Base-by-base conservation (phyloP, 768 basidiomycete species). In the Pholiota microspora region DNA sequence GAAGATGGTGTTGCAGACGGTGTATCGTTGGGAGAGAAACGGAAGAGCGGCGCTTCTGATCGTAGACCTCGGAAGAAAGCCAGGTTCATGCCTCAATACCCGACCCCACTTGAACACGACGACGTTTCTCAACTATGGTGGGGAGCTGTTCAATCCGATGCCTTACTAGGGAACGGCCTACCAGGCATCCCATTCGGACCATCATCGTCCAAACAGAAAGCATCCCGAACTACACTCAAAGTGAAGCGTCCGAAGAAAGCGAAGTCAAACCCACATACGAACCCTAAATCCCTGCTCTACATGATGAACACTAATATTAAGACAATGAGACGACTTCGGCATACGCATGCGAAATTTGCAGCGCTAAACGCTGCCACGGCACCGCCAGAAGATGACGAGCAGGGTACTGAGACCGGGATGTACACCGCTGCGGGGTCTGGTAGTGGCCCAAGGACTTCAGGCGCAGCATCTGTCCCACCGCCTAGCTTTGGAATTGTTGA, bases 281-380 rank as follows among this genome's bases (percentile, higher is more conserved):
- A 71, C 23, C 66, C 75, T 1, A 79, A 76, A 54, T 77, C 85
- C 1, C 69, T 93, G 16, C 72, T 91, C n/a, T 71, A 70, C 13
- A 62, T 85, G 50, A 91, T 93, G 85, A 91, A 88, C 65, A 74
- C 73, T 49, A 93, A 93, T 63, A 83, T 93, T 54, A 82, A 77
- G 59, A 88, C 88, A 2, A 78, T 92, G 72, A 82, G 85, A 54
- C 80, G 86, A 23, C 79, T 93, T 27, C 76, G 89, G 50, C 80
- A 82, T 57, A 89, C 86, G 0, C 89, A 94, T 64, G 73, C 80
- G 54, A 87, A 85, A 62, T 86, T 91, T 59, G 75, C 82, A 0
- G 81, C 84, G 7, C 66, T 93, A 47, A 76, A 73, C 55, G 63
- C 72, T 4, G 66, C 65, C 25, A 66, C 64, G 1, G 54, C 66